Evolutionary conservation across 495 filamentous ascomycete species (phyloP).

Genomic region (Elaphomyces granulatus): DNA sequence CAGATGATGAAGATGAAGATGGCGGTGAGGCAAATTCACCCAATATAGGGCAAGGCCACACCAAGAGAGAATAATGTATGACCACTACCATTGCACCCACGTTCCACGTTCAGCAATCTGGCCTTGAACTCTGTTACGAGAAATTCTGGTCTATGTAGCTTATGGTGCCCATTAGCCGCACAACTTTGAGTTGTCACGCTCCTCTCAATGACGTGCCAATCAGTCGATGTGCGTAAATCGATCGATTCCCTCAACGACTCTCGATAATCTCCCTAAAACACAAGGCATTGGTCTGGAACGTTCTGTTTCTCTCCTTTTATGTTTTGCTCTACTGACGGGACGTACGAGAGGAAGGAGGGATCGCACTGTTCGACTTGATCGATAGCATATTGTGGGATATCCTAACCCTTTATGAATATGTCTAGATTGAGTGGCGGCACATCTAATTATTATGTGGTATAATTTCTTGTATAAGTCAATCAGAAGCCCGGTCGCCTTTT

Average conservation of each 20-base stretch:
- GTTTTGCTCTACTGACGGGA: slow-evolving; percentile 19
- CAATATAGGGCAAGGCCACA: background rate
- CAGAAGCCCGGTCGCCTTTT: too few relatives aligned
- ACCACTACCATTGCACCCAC: background rate
- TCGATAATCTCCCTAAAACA: slow-evolving; percentile 17
- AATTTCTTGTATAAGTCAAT: too few relatives aligned
- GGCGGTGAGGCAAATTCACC: slow-evolving; percentile 16
- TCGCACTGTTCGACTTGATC: slow-evolving; percentile 20
- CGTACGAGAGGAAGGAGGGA: slow-evolving; percentile 25
- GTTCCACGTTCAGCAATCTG: background rate
- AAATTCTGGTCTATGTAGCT: too few relatives aligned
- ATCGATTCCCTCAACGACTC: slow-evolving; percentile 32
- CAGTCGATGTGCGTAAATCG: slow-evolving; percentile 88
- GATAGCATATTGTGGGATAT: background rate
- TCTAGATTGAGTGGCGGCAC: slow-evolving; percentile 22
- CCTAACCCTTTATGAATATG: background rate
- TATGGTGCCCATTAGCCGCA: slow-evolving; percentile 33
- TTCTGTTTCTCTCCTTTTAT: slow-evolving; percentile 27
- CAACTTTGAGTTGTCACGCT: slow-evolving; percentile 88
- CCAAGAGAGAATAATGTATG: slow-evolving; percentile 2
- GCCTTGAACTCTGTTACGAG: too few relatives aligned
- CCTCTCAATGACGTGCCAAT: slow-evolving; percentile 69
- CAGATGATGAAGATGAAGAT: slow-evolving; percentile 57
- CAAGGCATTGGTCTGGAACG: slow-evolving; percentile 15
- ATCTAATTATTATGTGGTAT: too few relatives aligned